These are phyloP conservation scores for Ceratobasidium sp. DNA, from an alignment of 1,284 basidiomycete species.

Conservation along the genomic window DNA sequence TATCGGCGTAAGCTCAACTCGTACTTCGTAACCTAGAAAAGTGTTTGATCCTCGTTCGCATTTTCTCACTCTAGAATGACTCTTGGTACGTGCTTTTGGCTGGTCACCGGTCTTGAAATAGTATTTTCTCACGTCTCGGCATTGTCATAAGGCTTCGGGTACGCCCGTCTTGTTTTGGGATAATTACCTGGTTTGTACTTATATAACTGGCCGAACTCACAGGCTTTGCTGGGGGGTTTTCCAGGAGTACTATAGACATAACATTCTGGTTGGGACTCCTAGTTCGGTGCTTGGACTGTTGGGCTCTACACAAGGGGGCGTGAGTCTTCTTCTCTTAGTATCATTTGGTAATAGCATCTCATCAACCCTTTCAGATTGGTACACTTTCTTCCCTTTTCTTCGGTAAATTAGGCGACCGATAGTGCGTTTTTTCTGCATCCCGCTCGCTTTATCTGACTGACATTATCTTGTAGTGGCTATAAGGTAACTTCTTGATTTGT, in stretches of 20 bases:
- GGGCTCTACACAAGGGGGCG: conserved; percentile 47
- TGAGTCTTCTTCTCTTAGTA: conserved; percentile 13
- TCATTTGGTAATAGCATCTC: neutral
- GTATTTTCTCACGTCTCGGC: conserved; percentile 3
- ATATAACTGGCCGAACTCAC: neutral
- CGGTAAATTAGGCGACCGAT: conserved; percentile 50
- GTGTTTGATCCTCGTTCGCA: neutral
- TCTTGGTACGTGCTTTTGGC: conserved; percentile 11
- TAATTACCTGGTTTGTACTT: neutral
- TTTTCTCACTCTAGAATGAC: conserved; percentile 34
- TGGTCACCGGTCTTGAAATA: neutral
- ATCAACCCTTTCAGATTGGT: conserved; percentile 39
- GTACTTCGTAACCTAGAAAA: neutral
- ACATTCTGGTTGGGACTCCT: conserved; percentile 46
- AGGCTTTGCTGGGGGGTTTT: conserved; percentile 51
- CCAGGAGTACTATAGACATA: conserved; percentile 48
- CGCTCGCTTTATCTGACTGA: neutral
- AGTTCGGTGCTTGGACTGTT: conserved; percentile 48
- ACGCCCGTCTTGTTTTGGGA: neutral
- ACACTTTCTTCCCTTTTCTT: conserved; percentile 49
- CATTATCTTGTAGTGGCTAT: conserved; percentile 26
- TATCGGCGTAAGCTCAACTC: conserved; percentile 32
- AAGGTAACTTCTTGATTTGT: conserved; percentile 9
- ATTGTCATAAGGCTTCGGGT: conserved; percentile 31
- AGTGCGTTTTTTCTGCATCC: conserved; percentile 40